Percentiles rank a stretch among this genome's conserved stretches.
These are phyloP conservation scores for Camelina laxa DNA, from an alignment of 345 rosid species.

Conservation along the genomic window DNA sequence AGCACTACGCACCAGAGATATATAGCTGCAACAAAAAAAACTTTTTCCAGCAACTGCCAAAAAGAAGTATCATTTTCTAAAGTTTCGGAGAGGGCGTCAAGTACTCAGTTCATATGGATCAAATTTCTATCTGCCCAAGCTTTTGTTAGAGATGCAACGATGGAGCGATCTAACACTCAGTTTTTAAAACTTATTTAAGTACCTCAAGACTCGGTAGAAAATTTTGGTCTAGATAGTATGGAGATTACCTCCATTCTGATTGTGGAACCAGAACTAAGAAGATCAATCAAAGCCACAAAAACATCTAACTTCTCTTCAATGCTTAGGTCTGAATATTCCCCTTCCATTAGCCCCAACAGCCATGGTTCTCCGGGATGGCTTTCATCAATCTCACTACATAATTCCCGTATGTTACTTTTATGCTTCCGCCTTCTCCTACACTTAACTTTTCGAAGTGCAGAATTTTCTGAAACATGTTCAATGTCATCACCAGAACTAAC, in stretches of 20 bases:
- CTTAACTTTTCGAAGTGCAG: slow-evolving; percentile 46
- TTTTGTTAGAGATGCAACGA: not conserved
- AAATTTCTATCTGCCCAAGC: not conserved
- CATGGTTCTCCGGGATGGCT: slow-evolving; percentile 91
- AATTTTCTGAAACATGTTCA: slow-evolving; percentile 60
- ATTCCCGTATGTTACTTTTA: slow-evolving; percentile 50
- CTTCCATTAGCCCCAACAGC: slow-evolving; percentile 92
- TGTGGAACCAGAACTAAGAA: slow-evolving; percentile 77
- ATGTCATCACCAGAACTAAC: slow-evolving; percentile 63
- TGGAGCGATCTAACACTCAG: slow-evolving; percentile 8
- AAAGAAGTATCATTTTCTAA: slow-evolving; percentile 5
- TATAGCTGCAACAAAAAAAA: not conserved
- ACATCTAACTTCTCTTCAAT: slow-evolving; percentile 85
- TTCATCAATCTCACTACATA: slow-evolving; percentile 88
- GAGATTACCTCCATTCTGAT: slow-evolving; percentile 77
- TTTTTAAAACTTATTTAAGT: not conserved
- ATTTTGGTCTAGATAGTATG: slow-evolving; percentile 8
- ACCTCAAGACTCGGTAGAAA: slow-evolving; percentile 12
- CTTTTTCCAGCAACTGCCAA: not conserved
- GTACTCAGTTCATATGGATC: not conserved
- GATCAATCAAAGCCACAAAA: slow-evolving; percentile 80
- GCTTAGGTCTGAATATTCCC: slow-evolving; percentile 89
- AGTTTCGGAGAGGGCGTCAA: not conserved
- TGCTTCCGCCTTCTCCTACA: slow-evolving; percentile 42
- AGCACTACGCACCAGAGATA: slow-evolving; percentile 14